Evolutionary conservation across 495 filamentous ascomycete genomes (phyloP), one percentile per base, ranked within the genome.

Genomic region (Annulohypoxylon nitens): DNA sequence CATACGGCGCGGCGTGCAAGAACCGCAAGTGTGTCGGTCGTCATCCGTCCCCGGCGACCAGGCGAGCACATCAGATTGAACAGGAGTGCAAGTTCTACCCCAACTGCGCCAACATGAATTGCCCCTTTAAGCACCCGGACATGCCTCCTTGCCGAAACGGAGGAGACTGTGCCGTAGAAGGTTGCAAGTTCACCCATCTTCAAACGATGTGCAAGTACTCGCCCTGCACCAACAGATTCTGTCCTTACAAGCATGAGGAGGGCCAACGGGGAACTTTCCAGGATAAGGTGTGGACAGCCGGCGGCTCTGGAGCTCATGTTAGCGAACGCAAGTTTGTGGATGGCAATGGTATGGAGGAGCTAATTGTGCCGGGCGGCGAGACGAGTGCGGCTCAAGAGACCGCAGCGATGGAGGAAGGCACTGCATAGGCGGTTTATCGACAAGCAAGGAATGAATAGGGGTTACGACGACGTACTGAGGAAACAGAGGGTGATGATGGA

Each of bases 51-150:
- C 96, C 97, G 10, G 93, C 95, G 9, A 86, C 90, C 68, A 92
- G 90, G 78, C 79, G 87, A 37, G 89, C 89, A 11, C 91, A 93
- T 81, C 91, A 96, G 79, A 86, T 90, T 55, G 92, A 97, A 78
- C 88, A 90, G 78, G 90, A 97, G 75, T 99, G 96, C 90, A 92
- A 90, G 75, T 99, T 95, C 86, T 97, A 90, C 80, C 94, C 96
- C 45, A 92, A 98, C 83, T 99, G 96, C 85, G 90, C 92, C 43
- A 97, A 97, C 78, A 86, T 91, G 7, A 81, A 86, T 64, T 99
- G 96, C 78, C 88, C 92, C 9, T 99, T 97, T 84, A 90, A 90
- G 78, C 96, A 99, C 59, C 93, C 93, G 80, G 90, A 92, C 11
- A 84, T 84, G 80, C 84, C 84, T 2, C 89, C 93, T 45, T 99